phyloP scores from a whole-genome alignment of 2,329 filamentous ascomycete genomes.

The Colletotrichum tropicale region DNA sequence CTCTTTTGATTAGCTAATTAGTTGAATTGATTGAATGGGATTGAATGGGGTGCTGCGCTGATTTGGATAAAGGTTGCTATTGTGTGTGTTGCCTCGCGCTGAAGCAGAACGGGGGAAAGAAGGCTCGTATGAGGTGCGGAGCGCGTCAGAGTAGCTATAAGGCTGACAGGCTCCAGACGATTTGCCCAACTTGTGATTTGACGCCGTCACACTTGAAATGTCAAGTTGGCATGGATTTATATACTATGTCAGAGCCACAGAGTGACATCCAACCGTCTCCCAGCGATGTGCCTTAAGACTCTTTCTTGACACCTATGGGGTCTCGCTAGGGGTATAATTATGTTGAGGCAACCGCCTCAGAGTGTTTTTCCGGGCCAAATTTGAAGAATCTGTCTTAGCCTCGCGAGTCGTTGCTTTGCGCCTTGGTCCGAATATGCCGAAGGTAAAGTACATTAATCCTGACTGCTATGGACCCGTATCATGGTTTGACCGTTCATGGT shows the following conservation, averaged over 20 bases:
- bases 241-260: neutral
- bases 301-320: rapidly evolving
- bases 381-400: no score
- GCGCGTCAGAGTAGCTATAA: neutral
- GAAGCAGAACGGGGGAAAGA: rapidly evolving
- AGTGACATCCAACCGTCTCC: rapidly evolving
- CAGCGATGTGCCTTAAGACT: rapidly evolving
- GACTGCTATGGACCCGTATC: neutral
- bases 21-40: no score
- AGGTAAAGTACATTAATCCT: rapidly evolving
- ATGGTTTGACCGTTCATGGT: neutral
- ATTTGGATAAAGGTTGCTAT: no score
- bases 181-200: no score
- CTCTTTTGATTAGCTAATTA: no score
- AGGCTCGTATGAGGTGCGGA: rapidly evolving
- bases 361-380: neutral
- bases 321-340: rapidly evolving
- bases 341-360: rapidly evolving
- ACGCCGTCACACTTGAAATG: neutral
- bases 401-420: neutral
- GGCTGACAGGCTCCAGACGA: neutral
- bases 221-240: neutral
- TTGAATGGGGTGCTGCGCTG: no score
- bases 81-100: no score
- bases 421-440: neutral